Evolutionary conservation across 2,329 filamentous ascomycete species (phyloP).

Genomic region (Atkinsonella texensis): DNA sequence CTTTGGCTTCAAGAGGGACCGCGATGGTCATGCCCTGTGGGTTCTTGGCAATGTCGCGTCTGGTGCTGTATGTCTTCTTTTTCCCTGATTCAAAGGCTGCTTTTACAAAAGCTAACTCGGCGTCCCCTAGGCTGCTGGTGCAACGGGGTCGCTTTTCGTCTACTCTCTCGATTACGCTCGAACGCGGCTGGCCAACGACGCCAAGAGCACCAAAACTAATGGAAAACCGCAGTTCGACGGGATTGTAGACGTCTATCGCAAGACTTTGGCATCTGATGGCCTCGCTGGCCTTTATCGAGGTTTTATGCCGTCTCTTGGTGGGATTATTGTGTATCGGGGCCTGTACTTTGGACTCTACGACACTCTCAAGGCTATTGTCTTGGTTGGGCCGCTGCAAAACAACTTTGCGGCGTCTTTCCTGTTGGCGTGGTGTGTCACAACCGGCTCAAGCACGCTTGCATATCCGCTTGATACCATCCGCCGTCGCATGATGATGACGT

Average conservation of each 20-base stretch:
- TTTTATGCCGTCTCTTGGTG: conserved; percentile 97
- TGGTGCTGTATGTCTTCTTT: conserved; percentile 70
- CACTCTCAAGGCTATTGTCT: conserved; percentile 97
- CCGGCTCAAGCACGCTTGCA: conserved; percentile 99
- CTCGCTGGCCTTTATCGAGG: conserved; percentile 99
- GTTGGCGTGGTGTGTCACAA: conserved; percentile 98
- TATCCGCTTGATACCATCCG: conserved; percentile 99
- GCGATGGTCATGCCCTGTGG: conserved; percentile 96
- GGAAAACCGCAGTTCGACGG: conserved; percentile 99
- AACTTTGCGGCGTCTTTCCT: conserved; percentile 99
- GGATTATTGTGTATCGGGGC: conserved; percentile 99
- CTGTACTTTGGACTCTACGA: conserved; percentile 99
- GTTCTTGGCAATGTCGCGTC: conserved; percentile 99
- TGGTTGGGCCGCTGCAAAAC: conserved; percentile 80
- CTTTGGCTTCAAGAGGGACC: conserved; percentile 99
- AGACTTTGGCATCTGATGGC: conserved; percentile 98
- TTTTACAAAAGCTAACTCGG: neutral
- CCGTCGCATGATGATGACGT: conserved; percentile 99
- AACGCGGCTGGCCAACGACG: conserved; percentile 99
- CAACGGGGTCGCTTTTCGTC: conserved; percentile 99
- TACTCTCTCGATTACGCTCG: conserved; percentile 99
- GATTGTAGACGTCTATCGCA: conserved; percentile 98
- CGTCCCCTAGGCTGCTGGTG: conserved; percentile 70
- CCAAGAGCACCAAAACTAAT: conserved; percentile 93
- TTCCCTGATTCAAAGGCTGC: neutral